Evolutionary conservation across 768 basidiomycete species (phyloP).

Genomic region (Podaxis mareebaensis): DNA sequence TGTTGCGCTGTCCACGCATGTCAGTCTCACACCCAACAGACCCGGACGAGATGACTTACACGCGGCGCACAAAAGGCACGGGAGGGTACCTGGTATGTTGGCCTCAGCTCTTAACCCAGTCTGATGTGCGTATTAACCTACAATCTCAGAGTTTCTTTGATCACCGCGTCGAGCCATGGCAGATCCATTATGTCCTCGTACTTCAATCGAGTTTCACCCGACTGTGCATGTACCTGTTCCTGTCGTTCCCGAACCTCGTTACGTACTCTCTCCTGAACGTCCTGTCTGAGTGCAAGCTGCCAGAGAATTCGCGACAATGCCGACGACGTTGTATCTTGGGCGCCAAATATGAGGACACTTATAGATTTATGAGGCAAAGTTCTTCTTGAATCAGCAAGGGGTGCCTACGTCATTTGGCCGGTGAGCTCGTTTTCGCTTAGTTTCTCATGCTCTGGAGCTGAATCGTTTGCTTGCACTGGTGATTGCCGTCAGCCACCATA

Average conservation of each 20-base stretch:
- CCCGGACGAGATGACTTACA: constrained; percentile 28
- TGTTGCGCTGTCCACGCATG: constrained; percentile 32
- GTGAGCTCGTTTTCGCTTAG: constrained; percentile 45
- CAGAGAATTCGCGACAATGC: constrained; percentile 43
- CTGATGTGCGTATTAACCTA: constrained; percentile 21
- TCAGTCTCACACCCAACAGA: background rate
- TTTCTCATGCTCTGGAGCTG: constrained; percentile 32
- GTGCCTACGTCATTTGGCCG: constrained; percentile 49
- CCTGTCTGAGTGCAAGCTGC: constrained; percentile 35
- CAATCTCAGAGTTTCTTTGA: constrained; percentile 49
- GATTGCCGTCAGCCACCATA: constrained; percentile 1
- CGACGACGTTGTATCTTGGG: constrained; percentile 50
- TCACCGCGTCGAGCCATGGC: constrained; percentile 44
- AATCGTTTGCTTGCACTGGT: constrained; percentile 40
- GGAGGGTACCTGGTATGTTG: constrained; percentile 39
- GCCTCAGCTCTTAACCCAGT: background rate
- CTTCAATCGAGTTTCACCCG: constrained; percentile 23
- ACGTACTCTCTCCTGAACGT: constrained; percentile 40
- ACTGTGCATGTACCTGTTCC: constrained; percentile 12
- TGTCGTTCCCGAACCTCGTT: constrained; percentile 35
- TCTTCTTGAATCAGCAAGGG: background rate
- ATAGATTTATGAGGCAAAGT: background rate
- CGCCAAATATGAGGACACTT: constrained; percentile 51
- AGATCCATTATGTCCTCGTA: constrained; percentile 39
- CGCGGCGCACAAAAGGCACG: constrained; percentile 46